Percentiles rank a stretch among this genome's conserved stretches.
These are phyloP conservation scores for Suillus brevipes DNA, from an alignment of 768 basidiomycete genomes.

Conservation along the genomic window DNA sequence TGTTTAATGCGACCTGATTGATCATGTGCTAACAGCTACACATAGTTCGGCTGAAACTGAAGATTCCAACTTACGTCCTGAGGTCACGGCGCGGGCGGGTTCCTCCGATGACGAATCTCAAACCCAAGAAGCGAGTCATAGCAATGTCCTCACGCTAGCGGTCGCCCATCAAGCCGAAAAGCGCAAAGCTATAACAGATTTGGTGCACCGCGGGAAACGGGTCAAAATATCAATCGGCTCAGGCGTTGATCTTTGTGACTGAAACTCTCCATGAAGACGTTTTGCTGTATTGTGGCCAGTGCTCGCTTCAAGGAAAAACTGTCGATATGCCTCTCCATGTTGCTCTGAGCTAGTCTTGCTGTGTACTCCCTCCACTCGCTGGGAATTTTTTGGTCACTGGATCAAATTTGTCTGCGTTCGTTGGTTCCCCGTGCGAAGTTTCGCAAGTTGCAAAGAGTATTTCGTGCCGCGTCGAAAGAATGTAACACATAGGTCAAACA, in stretches of 20 bases:
- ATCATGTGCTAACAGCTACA: not conserved
- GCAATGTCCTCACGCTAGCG: conserved; percentile 16
- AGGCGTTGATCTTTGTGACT: conserved; percentile 77
- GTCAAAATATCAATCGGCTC: conserved; percentile 70
- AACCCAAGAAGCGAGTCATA: conserved; percentile 43
- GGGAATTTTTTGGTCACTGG: not conserved
- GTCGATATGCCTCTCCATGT: not conserved
- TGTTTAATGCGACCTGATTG: not conserved
- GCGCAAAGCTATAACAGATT: conserved; percentile 28
- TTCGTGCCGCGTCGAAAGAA: not conserved
- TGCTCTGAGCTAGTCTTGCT: not conserved
- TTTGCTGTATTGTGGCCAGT: conserved; percentile 9
- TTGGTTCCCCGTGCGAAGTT: not conserved
- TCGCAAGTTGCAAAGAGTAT: not conserved
- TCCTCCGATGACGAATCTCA: conserved; percentile 30
- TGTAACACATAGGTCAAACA: not conserved
- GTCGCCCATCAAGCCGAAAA: conserved; percentile 30
- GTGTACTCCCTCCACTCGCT: not conserved
- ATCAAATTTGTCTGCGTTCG: not conserved
- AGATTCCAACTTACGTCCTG: not conserved
- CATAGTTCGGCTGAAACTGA: not conserved
- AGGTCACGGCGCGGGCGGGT: conserved; percentile 7
- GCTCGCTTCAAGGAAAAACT: not conserved
- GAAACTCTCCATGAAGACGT: conserved; percentile 14
- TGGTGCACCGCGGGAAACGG: conserved; percentile 45